Evolutionary conservation across 129 eudicot species (phyloP).

Genomic region (Centrapalus pauciflorus): DNA sequence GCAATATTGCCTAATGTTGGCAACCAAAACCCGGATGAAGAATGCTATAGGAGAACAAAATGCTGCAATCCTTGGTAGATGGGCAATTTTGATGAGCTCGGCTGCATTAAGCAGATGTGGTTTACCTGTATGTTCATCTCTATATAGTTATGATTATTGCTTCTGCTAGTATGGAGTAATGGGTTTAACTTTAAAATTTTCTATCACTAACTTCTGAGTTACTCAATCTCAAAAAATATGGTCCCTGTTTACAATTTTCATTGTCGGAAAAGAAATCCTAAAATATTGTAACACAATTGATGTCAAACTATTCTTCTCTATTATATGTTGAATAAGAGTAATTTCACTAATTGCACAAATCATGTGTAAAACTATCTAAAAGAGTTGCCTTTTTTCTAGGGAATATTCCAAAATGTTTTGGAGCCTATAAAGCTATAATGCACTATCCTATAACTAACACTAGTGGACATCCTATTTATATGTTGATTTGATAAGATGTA

Average conservation of each 20-base stretch:
- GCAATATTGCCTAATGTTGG: conserved; percentile 77
- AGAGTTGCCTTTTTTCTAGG: neutral
- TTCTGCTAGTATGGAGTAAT: neutral
- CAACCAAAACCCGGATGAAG: conserved; percentile 72
- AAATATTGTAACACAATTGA: neutral
- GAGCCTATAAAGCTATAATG: no score
- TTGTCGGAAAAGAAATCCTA: neutral
- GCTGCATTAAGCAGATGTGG: conserved; percentile 86
- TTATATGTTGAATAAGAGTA: neutral
- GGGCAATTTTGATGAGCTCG: conserved; percentile 74
- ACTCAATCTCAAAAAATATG: neutral
- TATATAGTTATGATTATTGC: neutral
- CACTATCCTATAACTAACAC: no score
- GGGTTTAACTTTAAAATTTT: neutral
- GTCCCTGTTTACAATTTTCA: neutral
- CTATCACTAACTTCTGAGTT: neutral
- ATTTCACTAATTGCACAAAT: neutral
- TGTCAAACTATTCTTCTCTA: neutral
- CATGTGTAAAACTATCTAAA: neutral
- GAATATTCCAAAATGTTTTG: no score
- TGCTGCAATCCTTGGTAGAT: conserved; percentile 52
- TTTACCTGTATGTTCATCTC: conserved; percentile 65
- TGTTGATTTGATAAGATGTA: no score
- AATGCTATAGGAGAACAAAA: conserved; percentile 79
- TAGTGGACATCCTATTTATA: no score